Evolutionary conservation across 495 filamentous ascomycete species (phyloP).

Genomic region (Podospora pseudopauciseta): DNA sequence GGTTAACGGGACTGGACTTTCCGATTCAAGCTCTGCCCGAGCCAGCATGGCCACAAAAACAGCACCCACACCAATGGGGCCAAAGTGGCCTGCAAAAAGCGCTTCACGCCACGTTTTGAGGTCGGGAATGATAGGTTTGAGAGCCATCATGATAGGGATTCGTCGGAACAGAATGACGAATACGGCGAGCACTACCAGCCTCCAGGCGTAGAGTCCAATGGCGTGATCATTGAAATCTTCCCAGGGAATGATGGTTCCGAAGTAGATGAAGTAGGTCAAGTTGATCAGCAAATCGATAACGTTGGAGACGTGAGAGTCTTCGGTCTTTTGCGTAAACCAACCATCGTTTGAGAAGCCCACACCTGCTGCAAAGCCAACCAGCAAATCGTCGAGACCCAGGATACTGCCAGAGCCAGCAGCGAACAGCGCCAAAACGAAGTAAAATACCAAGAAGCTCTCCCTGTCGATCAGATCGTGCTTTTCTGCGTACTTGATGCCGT

Average conservation of each 20-base stretch:
- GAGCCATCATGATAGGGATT: slow-evolving; percentile 88
- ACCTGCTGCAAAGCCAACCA: slow-evolving; percentile 91
- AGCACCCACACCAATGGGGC: slow-evolving; percentile 95
- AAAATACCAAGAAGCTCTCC: slow-evolving; percentile 97
- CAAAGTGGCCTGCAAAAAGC: slow-evolving; percentile 96
- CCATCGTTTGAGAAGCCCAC: slow-evolving; percentile 99
- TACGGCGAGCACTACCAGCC: slow-evolving; percentile 81
- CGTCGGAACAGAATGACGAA: slow-evolving; percentile 94
- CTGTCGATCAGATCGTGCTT: slow-evolving; percentile 82
- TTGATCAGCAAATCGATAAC: slow-evolving; percentile 98
- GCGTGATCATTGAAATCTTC: slow-evolving; percentile 68
- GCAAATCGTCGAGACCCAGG: slow-evolving; percentile 90
- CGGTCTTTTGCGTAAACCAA: slow-evolving; percentile 98
- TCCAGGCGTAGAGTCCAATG: slow-evolving; percentile 77
- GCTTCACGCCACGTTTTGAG: slow-evolving; percentile 98
- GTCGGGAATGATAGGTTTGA: slow-evolving; percentile 94
- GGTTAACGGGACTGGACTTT: slow-evolving; percentile 64
- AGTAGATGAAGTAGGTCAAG: slow-evolving; percentile 95
- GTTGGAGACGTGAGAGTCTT: slow-evolving; percentile 98
- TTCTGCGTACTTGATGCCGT: slow-evolving; percentile 88
- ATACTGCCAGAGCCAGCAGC: slow-evolving; percentile 92
- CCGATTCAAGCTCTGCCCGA: slow-evolving; percentile 77
- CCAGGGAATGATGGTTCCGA: slow-evolving; percentile 97
- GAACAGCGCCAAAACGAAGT: slow-evolving; percentile 95
- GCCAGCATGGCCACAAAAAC: slow-evolving; percentile 94